A percentile compares a stretch with the other conserved stretches of the same genome.
phyloP scores from a whole-genome alignment of 1,284 basidiomycete genomes.

The Prillingera fragicola region DNA sequence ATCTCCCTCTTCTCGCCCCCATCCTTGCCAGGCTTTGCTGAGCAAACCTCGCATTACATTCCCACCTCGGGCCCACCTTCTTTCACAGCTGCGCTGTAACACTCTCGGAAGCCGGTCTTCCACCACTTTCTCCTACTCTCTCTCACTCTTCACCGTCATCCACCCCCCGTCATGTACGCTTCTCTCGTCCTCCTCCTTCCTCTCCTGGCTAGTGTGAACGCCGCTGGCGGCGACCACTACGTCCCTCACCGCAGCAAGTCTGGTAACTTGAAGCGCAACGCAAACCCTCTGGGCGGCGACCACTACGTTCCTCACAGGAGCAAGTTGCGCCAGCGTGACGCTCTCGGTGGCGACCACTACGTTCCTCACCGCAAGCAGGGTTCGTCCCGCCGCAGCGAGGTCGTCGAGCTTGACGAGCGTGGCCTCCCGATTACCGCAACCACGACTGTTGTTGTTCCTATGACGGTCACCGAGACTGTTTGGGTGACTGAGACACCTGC shows the following conservation, averaged over 20 bases:
- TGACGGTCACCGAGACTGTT: conserved; percentile 38
- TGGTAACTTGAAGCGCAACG: neutral
- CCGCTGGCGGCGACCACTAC: conserved; percentile 16
- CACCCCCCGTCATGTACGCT: conserved; percentile 8
- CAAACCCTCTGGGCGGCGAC: no score
- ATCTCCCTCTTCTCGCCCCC: conserved; percentile 3
- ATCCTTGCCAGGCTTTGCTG: conserved; percentile 8
- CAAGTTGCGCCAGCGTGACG: conserved; percentile 2
- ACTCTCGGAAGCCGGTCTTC: conserved; percentile 17
- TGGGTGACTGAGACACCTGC: conserved; percentile 27
- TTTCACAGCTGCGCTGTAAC: conserved; percentile 9
- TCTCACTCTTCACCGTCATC: neutral
- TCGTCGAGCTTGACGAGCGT: conserved; percentile 29
- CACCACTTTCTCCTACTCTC: neutral
- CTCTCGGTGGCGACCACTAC: conserved; percentile 14
- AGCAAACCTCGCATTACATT: conserved; percentile 8
- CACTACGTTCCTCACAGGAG: neutral
- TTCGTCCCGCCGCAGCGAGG: neutral
- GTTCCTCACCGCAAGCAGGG: conserved; percentile 4
- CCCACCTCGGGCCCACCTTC: neutral
- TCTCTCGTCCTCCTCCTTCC: conserved; percentile 12
- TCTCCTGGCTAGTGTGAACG: conserved; percentile 9
- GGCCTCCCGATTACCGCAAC: conserved; percentile 43
- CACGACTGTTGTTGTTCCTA: conserved; percentile 38
- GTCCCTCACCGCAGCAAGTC: conserved; percentile 7